Conservation (phyloP, 2,329 filamentous ascomycete genomes). For the Cladosporium velox region DNA sequence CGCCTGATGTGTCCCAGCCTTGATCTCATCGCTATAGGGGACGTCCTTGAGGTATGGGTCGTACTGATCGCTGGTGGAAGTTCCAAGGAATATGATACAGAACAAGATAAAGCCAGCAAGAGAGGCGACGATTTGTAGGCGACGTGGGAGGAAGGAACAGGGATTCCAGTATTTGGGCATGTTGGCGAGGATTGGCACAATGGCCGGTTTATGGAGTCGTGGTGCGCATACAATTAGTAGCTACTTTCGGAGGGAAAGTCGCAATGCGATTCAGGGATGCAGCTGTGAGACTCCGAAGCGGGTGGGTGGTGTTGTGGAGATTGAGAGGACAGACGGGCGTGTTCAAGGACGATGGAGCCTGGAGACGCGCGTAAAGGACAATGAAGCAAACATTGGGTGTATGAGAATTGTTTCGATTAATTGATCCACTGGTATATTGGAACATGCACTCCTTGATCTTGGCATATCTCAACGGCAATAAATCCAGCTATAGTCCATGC, state of each 20-base stretch:
- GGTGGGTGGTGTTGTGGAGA: slow-evolving; percentile 9
- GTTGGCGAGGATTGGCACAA: slow-evolving; percentile 7
- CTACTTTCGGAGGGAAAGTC: neutral
- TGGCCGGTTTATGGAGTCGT: slow-evolving; percentile 1
- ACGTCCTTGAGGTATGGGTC: slow-evolving; percentile 36
- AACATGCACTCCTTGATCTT: neutral
- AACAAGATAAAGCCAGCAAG: slow-evolving; percentile 43
- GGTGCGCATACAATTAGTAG: slow-evolving; percentile 8
- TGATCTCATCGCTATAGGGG: slow-evolving; percentile 39
- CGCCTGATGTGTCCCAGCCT: slow-evolving; percentile 43
- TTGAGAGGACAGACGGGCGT: neutral
- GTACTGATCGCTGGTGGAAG: slow-evolving; percentile 32
- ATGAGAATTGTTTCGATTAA: neutral
- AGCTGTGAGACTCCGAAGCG: neutral
- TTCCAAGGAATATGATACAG: slow-evolving; percentile 40
- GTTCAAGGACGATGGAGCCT: neutral
- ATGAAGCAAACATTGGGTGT: neutral
- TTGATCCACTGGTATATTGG: neutral
- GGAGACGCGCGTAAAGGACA: neutral
- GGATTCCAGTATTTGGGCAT: slow-evolving; percentile 36
- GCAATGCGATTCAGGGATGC: slow-evolving; percentile 11
- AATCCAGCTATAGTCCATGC: neutral
- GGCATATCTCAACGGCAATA: neutral
- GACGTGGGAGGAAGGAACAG: slow-evolving; percentile 46
- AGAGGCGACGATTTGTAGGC: slow-evolving; percentile 49